A percentile compares a stretch with the other conserved stretches of the same genome.
Conservation (phyloP, 257 asterid species). For the Jaltomata sinuosa region DNA sequence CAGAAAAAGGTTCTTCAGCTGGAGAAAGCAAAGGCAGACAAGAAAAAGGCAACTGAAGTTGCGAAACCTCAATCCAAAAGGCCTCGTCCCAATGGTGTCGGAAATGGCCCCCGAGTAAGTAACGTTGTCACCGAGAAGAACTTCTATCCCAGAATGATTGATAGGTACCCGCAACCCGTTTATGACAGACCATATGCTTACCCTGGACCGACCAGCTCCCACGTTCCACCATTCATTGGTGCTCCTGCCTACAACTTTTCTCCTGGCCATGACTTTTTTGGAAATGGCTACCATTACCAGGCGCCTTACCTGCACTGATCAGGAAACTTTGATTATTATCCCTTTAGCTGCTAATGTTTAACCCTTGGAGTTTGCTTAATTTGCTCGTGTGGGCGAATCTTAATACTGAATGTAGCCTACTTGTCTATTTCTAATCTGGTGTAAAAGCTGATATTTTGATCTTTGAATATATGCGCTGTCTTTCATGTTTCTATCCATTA, state of each 20-base stretch:
- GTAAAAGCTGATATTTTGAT: constrained; percentile 51
- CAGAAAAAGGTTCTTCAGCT: constrained; percentile 72
- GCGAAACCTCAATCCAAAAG: constrained; percentile 93
- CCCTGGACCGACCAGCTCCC: constrained; percentile 51
- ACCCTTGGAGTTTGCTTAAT: constrained; percentile 49
- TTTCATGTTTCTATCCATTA: background rate
- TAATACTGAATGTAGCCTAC: constrained; percentile 27
- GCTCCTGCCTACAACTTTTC: constrained; percentile 54
- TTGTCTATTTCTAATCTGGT: constrained; percentile 55
- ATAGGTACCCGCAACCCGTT: constrained; percentile 68
- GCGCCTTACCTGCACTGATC: constrained; percentile 92
- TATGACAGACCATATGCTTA: constrained; percentile 70
- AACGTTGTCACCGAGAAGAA: constrained; percentile 52
- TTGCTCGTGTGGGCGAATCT: constrained; percentile 37
- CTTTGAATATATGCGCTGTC: constrained; percentile 28
- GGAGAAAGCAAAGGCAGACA: constrained; percentile 93
- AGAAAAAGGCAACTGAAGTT: constrained; percentile 88
- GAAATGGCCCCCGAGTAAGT: constrained; percentile 50
- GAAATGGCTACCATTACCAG: constrained; percentile 83
- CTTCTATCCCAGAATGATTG: constrained; percentile 50
- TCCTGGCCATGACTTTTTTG: constrained; percentile 82
- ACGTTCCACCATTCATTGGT: constrained; percentile 44
- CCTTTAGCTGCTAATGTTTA: constrained; percentile 51
- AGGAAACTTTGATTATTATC: constrained; percentile 40
- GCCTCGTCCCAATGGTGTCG: constrained; percentile 73